A percentile compares a stretch with the other conserved stretches of the same genome.
Evolutionary conservation across 495 filamentous ascomycete species (phyloP).

Genomic region (Penicillium atrosanguineum): DNA sequence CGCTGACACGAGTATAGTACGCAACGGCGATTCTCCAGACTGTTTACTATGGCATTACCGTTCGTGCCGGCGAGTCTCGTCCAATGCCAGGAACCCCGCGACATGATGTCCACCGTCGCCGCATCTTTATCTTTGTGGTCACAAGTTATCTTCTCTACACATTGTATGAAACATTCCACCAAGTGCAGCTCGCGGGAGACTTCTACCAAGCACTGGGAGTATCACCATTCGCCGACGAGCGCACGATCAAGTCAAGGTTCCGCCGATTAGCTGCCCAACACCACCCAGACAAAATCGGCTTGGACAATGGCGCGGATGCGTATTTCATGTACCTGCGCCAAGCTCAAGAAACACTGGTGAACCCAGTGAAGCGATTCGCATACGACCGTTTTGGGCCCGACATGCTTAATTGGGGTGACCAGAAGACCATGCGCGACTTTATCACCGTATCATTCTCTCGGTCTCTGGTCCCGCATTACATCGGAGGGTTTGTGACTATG

Average conservation of each 20-base stretch:
- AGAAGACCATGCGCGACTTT: conserved; percentile 71
- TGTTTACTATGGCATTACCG: conserved; percentile 83
- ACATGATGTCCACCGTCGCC: conserved; percentile 68
- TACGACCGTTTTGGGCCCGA: conserved; percentile 91
- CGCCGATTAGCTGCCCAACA: conserved; percentile 77
- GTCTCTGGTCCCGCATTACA: conserved; percentile 61
- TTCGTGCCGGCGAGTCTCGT: conserved; percentile 83
- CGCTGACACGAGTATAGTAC: conserved; percentile 49
- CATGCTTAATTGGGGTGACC: conserved; percentile 64
- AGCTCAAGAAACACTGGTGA: conserved; percentile 77
- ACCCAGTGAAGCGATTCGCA: conserved; percentile 80
- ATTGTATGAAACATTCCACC: conserved; percentile 87
- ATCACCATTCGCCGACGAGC: conserved; percentile 64
- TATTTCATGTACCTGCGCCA: conserved; percentile 80
- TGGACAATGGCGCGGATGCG: conserved; percentile 37
- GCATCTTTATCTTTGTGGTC: conserved; percentile 80
- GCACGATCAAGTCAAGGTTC: conserved; percentile 79
- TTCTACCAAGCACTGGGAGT: conserved; percentile 77
- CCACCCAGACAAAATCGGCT: conserved; percentile 82
- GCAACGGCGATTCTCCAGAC: conserved; percentile 75
- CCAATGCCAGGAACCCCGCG: conserved; percentile 70
- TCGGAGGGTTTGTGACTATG: conserved; percentile 57
- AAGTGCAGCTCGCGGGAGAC: conserved; percentile 64
- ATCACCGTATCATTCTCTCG: conserved; percentile 60
- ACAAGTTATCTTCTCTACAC: conserved; percentile 84